Evolutionary conservation across 2,329 filamentous ascomycete species (phyloP).

Genomic region (Byssoonygena ceratinophila): DNA sequence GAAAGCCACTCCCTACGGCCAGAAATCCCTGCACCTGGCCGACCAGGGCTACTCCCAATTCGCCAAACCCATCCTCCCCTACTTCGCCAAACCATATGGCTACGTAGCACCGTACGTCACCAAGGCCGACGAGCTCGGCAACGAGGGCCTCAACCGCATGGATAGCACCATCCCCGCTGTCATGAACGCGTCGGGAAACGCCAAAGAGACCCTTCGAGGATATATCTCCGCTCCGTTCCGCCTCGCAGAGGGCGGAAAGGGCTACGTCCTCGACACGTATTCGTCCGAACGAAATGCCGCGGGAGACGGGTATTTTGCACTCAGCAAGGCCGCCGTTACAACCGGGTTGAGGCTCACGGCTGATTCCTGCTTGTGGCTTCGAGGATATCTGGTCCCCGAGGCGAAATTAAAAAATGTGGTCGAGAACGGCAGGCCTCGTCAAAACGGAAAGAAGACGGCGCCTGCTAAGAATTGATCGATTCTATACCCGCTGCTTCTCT

Average conservation of each 20-base stretch:
- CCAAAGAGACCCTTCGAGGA: conserved; percentile 54
- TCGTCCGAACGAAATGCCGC: conserved; percentile 39
- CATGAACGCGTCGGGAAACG: conserved; percentile 63
- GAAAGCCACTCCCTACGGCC: conserved; percentile 71
- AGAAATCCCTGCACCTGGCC: conserved; percentile 67
- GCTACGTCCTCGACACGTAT: conserved; percentile 37
- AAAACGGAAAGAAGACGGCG: conserved; percentile 5
- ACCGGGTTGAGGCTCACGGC: conserved; percentile 57
- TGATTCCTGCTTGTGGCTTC: conserved; percentile 54
- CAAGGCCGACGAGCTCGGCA: conserved; percentile 67
- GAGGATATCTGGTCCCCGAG: conserved; percentile 21
- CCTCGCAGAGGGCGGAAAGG: conserved; percentile 48
- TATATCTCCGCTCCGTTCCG: conserved; percentile 53
- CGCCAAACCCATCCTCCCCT: conserved; percentile 66
- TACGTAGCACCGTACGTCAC: conserved; percentile 76
- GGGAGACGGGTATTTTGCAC: conserved; percentile 48
- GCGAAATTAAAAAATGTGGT: neutral
- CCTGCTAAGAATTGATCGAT: neutral
- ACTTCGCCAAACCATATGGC: conserved; percentile 66
- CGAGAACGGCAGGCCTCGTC: conserved; percentile 6
- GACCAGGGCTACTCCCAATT: conserved; percentile 65
- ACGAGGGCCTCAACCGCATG: conserved; percentile 58
- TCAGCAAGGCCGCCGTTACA: conserved; percentile 58
- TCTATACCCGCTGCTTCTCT: neutral
- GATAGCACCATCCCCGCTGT: conserved; percentile 62